Evolutionary conservation across 345 rosid species (phyloP), one percentile per base, ranked within the genome.

Genomic region (Syzygium aqueum): DNA sequence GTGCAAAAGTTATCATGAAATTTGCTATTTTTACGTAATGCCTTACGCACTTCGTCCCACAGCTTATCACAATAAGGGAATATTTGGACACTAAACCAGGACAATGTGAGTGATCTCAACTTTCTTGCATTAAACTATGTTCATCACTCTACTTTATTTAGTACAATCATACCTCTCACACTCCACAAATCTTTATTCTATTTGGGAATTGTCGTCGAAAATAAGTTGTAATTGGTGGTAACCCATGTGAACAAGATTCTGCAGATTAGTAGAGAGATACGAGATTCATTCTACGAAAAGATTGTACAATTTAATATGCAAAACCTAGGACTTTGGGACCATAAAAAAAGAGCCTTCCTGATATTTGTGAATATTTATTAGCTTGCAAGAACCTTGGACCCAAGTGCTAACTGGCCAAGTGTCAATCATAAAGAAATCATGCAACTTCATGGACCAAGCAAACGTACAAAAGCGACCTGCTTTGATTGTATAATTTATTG

Each of bases 391-490:
- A 56, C 2, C 51, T 6, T 85, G 25, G 77, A 59, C 83, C 19
- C 51, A 17, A 84, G 30, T 25, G 7, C 17, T 43, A 84, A 61
- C 46, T 54, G 54, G 89, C 90, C 91, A 90, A 50, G 86, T 84
- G 93, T 91, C 93, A 86, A 91, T 90, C 87, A 90, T 85, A 90
- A 40, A 87, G 40, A 83, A 86, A 89, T 87, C 73, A 89, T 88
- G 86, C 49, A 46, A 23, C 54, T 4, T 84, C 59, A 49, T 67
- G 84, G 25, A 61, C 85, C 85, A 73, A 10, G 46, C 82, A 37
- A 86, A n/a, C 63, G 85, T 85, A 53, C 51, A 43, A 87, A 28
- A 84, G 40, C 82, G 43, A 37, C 84, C 33, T 77, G 67, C 82
- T 17, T 37, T 73, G 82, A 37, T 73, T 37, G 82, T 73, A 37